Percentiles rank a stretch among this genome's conserved stretches.
phyloP scores from a whole-genome alignment of 2,329 filamentous ascomycete genomes.

The Arthrobotrys sphaeroides region DNA sequence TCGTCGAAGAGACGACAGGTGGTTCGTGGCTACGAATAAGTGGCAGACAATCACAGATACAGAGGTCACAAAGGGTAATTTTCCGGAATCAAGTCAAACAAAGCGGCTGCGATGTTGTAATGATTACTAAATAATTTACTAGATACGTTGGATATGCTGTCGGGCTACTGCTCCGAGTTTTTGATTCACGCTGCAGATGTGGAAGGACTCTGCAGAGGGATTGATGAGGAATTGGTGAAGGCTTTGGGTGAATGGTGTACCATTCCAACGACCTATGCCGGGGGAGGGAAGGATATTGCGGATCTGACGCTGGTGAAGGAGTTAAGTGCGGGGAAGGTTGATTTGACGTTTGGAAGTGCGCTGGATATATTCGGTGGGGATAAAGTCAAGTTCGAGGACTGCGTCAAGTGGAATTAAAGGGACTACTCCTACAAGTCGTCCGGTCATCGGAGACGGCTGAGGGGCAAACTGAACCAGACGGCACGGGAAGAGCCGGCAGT shows the following conservation, averaged over 20 bases:
- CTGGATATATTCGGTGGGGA: constrained; percentile 93
- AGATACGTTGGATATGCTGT: constrained; percentile 57
- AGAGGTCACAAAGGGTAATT: constrained; percentile 83
- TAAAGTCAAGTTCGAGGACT: constrained; percentile 87
- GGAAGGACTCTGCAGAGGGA: constrained; percentile 88
- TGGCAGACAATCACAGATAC: constrained; percentile 99
- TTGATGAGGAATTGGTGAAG: constrained; percentile 84
- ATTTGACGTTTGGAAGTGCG: constrained; percentile 95
- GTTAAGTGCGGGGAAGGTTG: constrained; percentile 81
- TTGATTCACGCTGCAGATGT: constrained; percentile 97
- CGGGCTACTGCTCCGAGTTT: constrained; percentile 86
- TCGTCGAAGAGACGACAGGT: constrained; percentile 76
- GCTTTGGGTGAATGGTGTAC: constrained; percentile 83
- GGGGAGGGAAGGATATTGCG: constrained; percentile 82
- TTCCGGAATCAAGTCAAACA: no score
- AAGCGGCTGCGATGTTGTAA: background rate
- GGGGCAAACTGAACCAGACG: background rate
- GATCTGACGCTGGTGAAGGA: constrained; percentile 84
- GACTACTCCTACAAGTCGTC: background rate
- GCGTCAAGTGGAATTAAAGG: constrained; percentile 80
- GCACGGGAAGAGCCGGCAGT: background rate
- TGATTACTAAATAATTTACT: constrained; percentile 8
- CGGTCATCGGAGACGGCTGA: background rate
- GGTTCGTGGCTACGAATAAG: constrained; percentile 99
- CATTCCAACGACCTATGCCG: constrained; percentile 95